Percentiles rank a stretch among this genome's conserved stretches.
Conservation (phyloP, 2,329 filamentous ascomycete species). For the Aspergillus pseudonomiae region DNA sequence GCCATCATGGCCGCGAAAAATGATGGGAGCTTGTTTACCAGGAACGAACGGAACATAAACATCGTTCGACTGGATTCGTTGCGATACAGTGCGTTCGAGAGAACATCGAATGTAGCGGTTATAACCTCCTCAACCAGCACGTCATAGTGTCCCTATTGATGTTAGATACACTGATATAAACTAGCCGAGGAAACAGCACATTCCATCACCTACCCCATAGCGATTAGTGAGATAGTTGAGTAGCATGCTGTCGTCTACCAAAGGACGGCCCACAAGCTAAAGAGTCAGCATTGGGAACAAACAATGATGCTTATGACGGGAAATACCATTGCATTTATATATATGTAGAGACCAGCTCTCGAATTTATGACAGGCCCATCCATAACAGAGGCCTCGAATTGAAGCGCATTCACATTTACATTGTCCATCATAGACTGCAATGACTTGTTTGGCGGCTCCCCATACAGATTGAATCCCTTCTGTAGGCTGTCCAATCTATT, state of each 20-base stretch:
- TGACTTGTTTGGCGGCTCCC: constrained; percentile 44
- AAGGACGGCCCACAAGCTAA: constrained; percentile 77
- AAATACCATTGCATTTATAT: constrained; percentile 76
- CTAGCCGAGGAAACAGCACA: background rate
- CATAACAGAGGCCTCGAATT: constrained; percentile 57
- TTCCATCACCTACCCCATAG: constrained; percentile 66
- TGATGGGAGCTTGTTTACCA: constrained; percentile 72
- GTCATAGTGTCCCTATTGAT: constrained; percentile 70
- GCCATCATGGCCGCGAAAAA: constrained; percentile 62
- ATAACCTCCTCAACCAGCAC: constrained; percentile 80
- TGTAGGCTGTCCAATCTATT: constrained; percentile 44
- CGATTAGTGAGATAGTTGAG: constrained; percentile 81
- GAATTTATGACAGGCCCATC: constrained; percentile 75
- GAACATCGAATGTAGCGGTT: constrained; percentile 82
- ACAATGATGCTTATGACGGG: constrained; percentile 6
- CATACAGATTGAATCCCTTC: constrained; percentile 46
- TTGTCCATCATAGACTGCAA: constrained; percentile 47
- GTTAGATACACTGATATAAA: constrained; percentile 8
- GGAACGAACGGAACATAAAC: constrained; percentile 79
- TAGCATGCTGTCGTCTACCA: constrained; percentile 78
- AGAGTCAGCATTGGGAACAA: constrained; percentile 34
- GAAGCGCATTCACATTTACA: constrained; percentile 51
- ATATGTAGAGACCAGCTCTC: constrained; percentile 80
- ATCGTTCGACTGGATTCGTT: constrained; percentile 62
- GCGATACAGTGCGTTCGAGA: constrained; percentile 83